These are phyloP conservation scores for Solanum virginianum DNA, from an alignment of 257 asterid species.

Conservation along the genomic window DNA sequence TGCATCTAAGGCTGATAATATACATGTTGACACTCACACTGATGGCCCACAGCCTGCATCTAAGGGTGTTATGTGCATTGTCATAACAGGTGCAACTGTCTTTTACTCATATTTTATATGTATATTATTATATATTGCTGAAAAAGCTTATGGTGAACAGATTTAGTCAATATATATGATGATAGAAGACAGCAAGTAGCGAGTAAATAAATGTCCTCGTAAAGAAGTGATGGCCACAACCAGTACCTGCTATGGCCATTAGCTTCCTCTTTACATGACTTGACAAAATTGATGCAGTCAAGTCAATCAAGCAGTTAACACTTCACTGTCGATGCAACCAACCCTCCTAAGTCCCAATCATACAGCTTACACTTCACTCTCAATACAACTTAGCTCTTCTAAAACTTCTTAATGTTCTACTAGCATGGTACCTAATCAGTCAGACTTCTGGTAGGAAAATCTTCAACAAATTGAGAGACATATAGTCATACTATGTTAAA, in stretches of 20 bases:
- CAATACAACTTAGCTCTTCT: neutral
- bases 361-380: neutral
- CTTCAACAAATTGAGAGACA: neutral
- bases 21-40: neutral
- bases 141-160: neutral
- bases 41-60: neutral
- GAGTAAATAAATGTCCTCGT: neutral
- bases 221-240: neutral
- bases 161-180: neutral
- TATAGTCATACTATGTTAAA: neutral
- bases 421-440: neutral
- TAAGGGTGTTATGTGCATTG: neutral
- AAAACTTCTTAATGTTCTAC: neutral
- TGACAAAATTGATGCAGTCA: neutral
- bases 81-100: neutral
- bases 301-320: neutral
- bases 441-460: neutral
- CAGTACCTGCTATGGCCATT: neutral
- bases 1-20: neutral
- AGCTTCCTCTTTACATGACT: neutral
- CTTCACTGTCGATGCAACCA: neutral
- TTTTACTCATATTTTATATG: neutral
- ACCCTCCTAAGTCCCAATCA: neutral
- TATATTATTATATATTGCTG: neutral
- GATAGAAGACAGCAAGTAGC: neutral